Conservation (phyloP, 1,139 yeast species). For the Kurtzmaniella quercitrusa region DNA sequence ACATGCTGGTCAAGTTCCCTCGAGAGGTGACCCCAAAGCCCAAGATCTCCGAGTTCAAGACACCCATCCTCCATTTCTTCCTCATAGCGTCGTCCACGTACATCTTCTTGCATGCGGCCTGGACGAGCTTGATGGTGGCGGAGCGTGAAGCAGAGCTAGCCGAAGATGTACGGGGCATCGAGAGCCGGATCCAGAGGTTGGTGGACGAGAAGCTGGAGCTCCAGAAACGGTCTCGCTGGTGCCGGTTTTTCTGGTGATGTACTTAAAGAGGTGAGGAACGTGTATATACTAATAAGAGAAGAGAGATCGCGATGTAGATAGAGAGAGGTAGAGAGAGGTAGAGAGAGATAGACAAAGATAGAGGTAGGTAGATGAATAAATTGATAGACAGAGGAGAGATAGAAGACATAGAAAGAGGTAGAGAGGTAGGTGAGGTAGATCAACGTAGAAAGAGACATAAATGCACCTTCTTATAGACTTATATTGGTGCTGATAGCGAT, state of each 20-base stretch:
- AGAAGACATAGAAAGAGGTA: background rate
- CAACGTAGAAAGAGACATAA: too few species aligned
- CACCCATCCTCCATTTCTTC: constrained; percentile 37
- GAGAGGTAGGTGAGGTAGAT: too few species aligned
- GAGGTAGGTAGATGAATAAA: background rate
- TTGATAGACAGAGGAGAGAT: background rate
- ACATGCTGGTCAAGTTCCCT: constrained; percentile 2
- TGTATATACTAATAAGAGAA: background rate
- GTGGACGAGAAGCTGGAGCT: constrained; percentile 25
- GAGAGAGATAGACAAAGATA: background rate
- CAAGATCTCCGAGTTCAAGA: constrained; percentile 31
- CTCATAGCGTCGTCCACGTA: constrained; percentile 39
- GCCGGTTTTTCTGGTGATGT: constrained; percentile 7
- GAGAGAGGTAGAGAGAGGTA: too few species aligned
- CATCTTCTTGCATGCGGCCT: constrained; percentile 31
- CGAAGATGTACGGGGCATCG: constrained; percentile 23
- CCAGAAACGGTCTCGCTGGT: constrained; percentile 18
- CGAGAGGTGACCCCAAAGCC: constrained; percentile 20
- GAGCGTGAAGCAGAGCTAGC: constrained; percentile 24
- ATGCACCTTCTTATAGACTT: too few species aligned
- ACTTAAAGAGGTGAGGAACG: background rate
- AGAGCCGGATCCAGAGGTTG: constrained; percentile 26
- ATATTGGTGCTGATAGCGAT: too few species aligned
- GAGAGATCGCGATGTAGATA: too few species aligned
- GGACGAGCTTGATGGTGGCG: constrained; percentile 29